phyloP scores from a whole-genome alignment of 371 early-diverging fungal genomes.

The Zychaea mexicana region DNA sequence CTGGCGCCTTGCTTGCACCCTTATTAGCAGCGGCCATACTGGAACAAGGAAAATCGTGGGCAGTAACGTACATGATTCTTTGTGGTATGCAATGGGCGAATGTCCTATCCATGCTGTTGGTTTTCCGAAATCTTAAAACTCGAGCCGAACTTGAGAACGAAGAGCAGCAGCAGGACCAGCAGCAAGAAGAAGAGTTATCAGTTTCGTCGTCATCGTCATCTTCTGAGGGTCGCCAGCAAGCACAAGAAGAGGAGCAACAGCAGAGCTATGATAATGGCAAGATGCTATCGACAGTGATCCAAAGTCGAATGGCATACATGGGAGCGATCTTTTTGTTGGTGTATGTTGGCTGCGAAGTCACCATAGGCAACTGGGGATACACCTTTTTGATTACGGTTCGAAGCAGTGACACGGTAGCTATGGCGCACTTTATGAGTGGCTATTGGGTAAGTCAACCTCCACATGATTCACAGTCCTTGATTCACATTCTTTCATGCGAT shows the following conservation, averaged over 20 bases:
- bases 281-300: slow-evolving; percentile 1
- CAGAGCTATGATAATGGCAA: not conserved
- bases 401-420: slow-evolving; percentile 17
- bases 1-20: slow-evolving; percentile 26
- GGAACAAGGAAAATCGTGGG: slow-evolving; percentile 11
- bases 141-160: slow-evolving; percentile 1
- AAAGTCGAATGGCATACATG: slow-evolving; percentile 15
- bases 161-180: not conserved
- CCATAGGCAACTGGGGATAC: slow-evolving; percentile 29
- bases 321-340: slow-evolving; percentile 22
- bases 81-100: slow-evolving; percentile 15
- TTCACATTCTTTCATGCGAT: too few species aligned
- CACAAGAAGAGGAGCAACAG: not conserved
- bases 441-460: slow-evolving; percentile 28
- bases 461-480: too few species aligned
- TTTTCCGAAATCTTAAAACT: slow-evolving; percentile 4
- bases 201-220: not conserved
- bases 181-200: too few species aligned
- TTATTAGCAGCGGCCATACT: slow-evolving; percentile 22
- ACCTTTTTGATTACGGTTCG: slow-evolving; percentile 27
- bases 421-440: slow-evolving; percentile 28
- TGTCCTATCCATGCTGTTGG: not conserved
- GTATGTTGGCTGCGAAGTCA: slow-evolving; percentile 33
- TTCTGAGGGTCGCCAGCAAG: not conserved
- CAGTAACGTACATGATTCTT: slow-evolving; percentile 18